Percentiles rank a stretch among this genome's conserved stretches.
phyloP scores from a whole-genome alignment of 345 rosid genomes.

The Rubroshorea leprosula region DNA sequence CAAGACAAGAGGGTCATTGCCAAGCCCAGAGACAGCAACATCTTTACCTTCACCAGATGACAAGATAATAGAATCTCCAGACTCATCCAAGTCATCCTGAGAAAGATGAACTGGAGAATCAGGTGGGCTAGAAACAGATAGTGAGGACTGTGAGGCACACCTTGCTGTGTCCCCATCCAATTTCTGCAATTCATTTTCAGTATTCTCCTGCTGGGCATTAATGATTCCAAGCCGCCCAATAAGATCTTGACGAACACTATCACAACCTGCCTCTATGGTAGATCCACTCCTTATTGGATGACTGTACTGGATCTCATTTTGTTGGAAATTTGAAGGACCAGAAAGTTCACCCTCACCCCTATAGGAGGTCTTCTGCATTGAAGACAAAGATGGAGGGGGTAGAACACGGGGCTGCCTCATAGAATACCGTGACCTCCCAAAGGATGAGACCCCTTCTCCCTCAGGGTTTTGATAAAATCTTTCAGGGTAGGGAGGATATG shows the following conservation, averaged over 20 bases:
- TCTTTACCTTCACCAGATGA: constrained; percentile 47
- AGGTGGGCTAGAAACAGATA: constrained; percentile 90
- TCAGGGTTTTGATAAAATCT: constrained; percentile 55
- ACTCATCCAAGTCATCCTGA: constrained; percentile 93
- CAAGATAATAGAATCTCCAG: constrained; percentile 50
- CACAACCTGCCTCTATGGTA: constrained; percentile 38
- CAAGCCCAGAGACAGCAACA: constrained; percentile 29
- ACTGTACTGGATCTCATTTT: constrained; percentile 35
- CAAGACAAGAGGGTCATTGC: constrained; percentile 30
- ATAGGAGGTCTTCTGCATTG: constrained; percentile 49
- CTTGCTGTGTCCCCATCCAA: constrained; percentile 42
- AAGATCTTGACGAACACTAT: constrained; percentile 40
- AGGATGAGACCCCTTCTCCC: constrained; percentile 59
- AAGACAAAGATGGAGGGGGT: constrained; percentile 71
- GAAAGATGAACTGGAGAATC: constrained; percentile 86
- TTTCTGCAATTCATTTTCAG: constrained; percentile 34
- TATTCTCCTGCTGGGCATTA: constrained; percentile 25
- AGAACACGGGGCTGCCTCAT: constrained; percentile 90
- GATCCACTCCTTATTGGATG: constrained; percentile 39
- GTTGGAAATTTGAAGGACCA: constrained; percentile 50
- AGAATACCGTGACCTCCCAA: constrained; percentile 73
- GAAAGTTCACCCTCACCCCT: constrained; percentile 49
- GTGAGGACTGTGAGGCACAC: constrained; percentile 93
- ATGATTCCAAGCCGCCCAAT: constrained; percentile 29
- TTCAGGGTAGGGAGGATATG: constrained; percentile 53